Evolutionary conservation across 768 basidiomycete genomes (phyloP).

Genomic region (Tricholoma terreum): DNA sequence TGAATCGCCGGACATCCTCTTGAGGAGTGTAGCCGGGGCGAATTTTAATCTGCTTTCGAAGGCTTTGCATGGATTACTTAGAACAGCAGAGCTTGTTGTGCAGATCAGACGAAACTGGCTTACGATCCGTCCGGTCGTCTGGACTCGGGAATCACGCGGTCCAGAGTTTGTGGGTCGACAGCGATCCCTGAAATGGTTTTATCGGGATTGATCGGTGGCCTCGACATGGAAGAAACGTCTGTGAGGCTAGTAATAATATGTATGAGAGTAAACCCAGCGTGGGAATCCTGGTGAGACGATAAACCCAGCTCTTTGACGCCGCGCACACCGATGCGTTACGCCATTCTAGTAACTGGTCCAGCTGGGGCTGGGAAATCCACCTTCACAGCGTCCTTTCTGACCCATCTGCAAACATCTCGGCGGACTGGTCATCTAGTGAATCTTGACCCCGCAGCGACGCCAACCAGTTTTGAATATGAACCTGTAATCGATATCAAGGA

Average conservation of each 20-base stretch:
- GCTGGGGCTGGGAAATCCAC: conserved; percentile 98
- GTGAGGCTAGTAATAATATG: background rate
- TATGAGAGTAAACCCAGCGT: conserved; percentile 12
- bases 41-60: conserved; percentile 86
- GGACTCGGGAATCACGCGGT: conserved; percentile 87
- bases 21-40: conserved; percentile 93
- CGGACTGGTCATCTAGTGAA: conserved; percentile 92
- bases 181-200: conserved; percentile 76
- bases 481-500: conserved; percentile 94
- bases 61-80: conserved; percentile 39
- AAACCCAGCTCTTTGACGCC: background rate
- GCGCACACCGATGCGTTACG: conserved; percentile 67
- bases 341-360: conserved; percentile 88
- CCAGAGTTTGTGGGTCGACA: conserved; percentile 79
- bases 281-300: conserved; percentile 11
- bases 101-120: conserved; percentile 22
- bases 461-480: conserved; percentile 85
- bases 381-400: conserved; percentile 83
- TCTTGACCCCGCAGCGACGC: conserved; percentile 90
- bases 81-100: conserved; percentile 7
- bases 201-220: conserved; percentile 71
- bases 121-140: conserved; percentile 83
- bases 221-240: conserved; percentile 50
- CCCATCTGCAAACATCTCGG: conserved; percentile 79
- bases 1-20: conserved; percentile 88